Conservation (phyloP, 2,329 filamentous ascomycete species). For the Juglanconis sp. region DNA sequence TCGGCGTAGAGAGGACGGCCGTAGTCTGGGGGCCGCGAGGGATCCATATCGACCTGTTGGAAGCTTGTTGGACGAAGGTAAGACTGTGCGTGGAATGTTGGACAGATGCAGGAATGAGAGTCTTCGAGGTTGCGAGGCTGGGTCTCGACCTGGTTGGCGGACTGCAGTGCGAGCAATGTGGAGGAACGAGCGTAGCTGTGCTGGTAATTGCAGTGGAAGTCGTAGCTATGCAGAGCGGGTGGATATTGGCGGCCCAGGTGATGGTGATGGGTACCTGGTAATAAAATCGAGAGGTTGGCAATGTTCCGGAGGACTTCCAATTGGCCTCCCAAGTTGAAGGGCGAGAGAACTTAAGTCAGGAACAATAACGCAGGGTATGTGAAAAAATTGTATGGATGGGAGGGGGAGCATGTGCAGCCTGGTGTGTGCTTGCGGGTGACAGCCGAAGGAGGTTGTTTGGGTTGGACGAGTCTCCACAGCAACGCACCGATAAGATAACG, state of each 20-base stretch:
- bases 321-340: neutral
- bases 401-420: neutral
- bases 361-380: neutral
- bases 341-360: neutral
- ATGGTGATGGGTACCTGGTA: neutral
- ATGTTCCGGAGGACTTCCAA: neutral
- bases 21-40: conserved; percentile 56
- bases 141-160: neutral
- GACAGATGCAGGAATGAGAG: neutral
- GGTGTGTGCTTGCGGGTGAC: neutral
- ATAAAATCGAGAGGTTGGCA: conserved; percentile 7
- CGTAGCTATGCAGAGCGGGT: neutral
- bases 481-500: conserved; percentile 4
- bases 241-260: neutral
- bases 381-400: neutral
- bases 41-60: conserved; percentile 41
- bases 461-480: conserved; percentile 8
- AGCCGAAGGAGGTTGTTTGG: neutral
- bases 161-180: neutral
- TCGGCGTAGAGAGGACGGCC: conserved; percentile 51
- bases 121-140: neutral
- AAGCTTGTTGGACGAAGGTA: neutral
- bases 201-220: neutral
- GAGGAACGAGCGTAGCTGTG: neutral
- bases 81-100: neutral